A percentile compares a stretch with the other conserved stretches of the same genome.
Conservation (phyloP, 148 eudicot species). For the Arctostaphylos glauca region DNA sequence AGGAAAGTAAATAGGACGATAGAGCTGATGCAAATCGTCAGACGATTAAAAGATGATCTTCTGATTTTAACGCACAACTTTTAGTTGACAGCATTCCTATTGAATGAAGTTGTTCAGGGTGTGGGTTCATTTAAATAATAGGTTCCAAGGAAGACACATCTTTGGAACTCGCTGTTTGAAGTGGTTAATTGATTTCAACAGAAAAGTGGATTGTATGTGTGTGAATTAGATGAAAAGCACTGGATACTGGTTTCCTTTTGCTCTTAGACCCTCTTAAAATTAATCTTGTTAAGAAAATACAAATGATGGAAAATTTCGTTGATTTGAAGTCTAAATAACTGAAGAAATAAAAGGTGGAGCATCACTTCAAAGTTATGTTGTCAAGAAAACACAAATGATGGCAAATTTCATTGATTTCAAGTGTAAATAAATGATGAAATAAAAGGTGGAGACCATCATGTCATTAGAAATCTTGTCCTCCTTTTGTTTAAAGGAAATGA, state of each 20-base stretch:
- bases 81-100: constrained; percentile 1
- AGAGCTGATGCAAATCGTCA: neutral
- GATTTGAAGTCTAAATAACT: neutral
- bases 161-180: neutral
- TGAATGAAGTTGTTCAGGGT: neutral
- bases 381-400: neutral
- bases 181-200: neutral
- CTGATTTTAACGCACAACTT: neutral
- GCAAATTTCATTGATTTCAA: neutral
- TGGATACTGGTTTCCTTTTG: neutral
- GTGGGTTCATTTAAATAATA: neutral
- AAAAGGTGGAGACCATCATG: neutral
- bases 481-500: neutral
- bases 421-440: neutral
- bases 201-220: neutral
- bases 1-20: neutral
- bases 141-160: neutral
- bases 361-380: neutral
- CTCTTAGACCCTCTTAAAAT: neutral
- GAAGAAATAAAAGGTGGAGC: neutral
- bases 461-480: neutral
- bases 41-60: constrained; percentile 6
- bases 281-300: neutral
- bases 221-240: neutral
- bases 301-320: neutral